Percentiles rank a stretch among this genome's conserved stretches.
phyloP scores from a whole-genome alignment of 148 eudicot genomes.

The Silene latifolia region DNA sequence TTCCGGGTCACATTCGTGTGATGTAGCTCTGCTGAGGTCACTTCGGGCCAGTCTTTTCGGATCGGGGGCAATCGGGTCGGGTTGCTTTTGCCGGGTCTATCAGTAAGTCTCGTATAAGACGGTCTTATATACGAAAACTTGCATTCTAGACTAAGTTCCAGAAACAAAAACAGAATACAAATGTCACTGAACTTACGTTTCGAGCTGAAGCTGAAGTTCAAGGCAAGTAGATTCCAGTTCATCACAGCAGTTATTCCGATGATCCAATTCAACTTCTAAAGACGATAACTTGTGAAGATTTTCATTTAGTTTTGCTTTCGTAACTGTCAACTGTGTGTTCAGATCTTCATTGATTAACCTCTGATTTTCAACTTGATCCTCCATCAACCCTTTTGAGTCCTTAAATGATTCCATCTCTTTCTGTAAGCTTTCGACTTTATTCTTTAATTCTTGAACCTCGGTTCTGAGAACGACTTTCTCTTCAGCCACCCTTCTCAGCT shows the following conservation, averaged over 20 bases:
- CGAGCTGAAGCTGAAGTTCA: slow-evolving; percentile 89
- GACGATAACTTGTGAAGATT: slow-evolving; percentile 55
- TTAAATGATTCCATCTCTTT: slow-evolving; percentile 38
- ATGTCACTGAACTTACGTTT: slow-evolving; percentile 45
- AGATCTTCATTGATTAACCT: slow-evolving; percentile 74
- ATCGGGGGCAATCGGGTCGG: no score
- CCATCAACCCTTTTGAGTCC: slow-evolving; percentile 45
- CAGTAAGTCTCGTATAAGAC: not conserved
- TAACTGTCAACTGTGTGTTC: slow-evolving; percentile 56
- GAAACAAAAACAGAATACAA: no score
- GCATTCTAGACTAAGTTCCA: no score
- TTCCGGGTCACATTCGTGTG: no score
- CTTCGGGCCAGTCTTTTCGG: no score
- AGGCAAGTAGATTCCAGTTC: slow-evolving; percentile 78
- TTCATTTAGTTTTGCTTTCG: slow-evolving; percentile 53
- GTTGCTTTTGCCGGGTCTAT: no score
- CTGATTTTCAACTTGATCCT: slow-evolving; percentile 66
- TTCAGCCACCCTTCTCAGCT: slow-evolving; percentile 27
- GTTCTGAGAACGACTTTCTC: slow-evolving; percentile 28
- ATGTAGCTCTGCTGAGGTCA: no score
- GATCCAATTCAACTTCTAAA: slow-evolving; percentile 72
- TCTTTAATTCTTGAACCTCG: slow-evolving; percentile 41
- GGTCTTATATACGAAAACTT: not conserved
- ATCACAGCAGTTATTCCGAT: slow-evolving; percentile 58
- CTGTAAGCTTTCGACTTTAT: slow-evolving; percentile 34